Base-by-base conservation (phyloP, 148 eudicot species). In the Fallopia convolvulus region DNA sequence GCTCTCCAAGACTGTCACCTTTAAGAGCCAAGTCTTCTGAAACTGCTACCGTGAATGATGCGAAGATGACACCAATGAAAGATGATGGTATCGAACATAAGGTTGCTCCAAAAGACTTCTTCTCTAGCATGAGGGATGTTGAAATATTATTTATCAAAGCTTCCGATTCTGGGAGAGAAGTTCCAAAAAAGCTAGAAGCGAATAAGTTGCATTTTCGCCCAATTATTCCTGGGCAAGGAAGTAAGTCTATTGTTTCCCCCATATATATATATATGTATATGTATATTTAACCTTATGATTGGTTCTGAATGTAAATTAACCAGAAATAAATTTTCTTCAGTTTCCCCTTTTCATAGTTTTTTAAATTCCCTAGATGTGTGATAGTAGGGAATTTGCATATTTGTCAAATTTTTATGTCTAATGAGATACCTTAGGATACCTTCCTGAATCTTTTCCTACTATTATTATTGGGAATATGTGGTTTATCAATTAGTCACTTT, bases 151-250 rank as follows among this genome's bases (percentile, higher is more conserved):
- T 94, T 82, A 49, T 26, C 30, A 92, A 88, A 82, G 98, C 98
- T 78, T 90, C 97, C 65, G 96, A 92, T 17, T 83, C 97, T 46
- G 98, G 98, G 74, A 88, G 74, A 87, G 92, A 94, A 86, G 93
- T 94, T 76, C 98, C 98, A 0, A 84, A 90, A 81, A 94, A 92
- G 98, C 88, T 94, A 72, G 98, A 94, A 82, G 98, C 98, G 49
- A 94, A 92, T 82, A 94, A 92, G 83, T 79, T 92, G 72, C 98
- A 94, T 85, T 94, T 89, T 76, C 96, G 98, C 40, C 97, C 93
- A 48, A 85, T 94, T 56, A 61, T 88, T 44, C 89, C 86, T 9
- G 92, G 92, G 72, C 83, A 82, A 84, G 88, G 89, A 78, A 65
- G 97, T 94, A 89, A 84, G 86, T 8, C 36, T 46, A 79, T 65